phyloP scores from a whole-genome alignment of 208 protist species.

The Leishmania tarentolae region DNA sequence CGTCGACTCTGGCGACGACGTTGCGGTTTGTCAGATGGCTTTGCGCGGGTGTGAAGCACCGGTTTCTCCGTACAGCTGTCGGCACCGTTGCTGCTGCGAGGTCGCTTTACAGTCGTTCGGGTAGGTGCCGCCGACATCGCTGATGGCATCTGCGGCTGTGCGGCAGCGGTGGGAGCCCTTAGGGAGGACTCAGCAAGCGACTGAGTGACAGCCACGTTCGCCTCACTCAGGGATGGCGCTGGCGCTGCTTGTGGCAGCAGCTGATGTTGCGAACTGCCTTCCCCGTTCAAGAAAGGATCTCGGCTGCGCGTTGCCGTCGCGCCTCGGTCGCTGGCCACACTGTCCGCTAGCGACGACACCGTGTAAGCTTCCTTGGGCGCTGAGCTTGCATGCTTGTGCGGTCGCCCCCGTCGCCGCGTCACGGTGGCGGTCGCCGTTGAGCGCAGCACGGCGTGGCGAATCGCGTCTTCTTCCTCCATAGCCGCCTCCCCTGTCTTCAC shows the following conservation, averaged over 20 bases:
- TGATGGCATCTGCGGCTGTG: not conserved
- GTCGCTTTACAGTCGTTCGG: not conserved
- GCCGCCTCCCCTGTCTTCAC: not conserved
- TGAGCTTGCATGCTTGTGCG: not conserved
- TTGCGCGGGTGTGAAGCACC: not conserved
- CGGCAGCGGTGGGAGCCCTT: not conserved
- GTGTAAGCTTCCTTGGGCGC: not conserved
- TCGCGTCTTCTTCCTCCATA: conserved; percentile 23
- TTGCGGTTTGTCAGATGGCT: not conserved
- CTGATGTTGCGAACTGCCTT: not conserved
- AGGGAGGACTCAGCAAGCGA: not conserved
- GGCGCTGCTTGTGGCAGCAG: not conserved
- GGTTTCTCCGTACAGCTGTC: not conserved
- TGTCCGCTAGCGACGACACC: not conserved
- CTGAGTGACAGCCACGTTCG: not conserved
- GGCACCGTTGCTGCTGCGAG: not conserved
- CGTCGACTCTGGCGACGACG: not conserved
- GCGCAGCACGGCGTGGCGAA: conserved; percentile 40
- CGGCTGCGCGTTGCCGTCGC: not conserved
- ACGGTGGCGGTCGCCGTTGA: conserved; percentile 22
- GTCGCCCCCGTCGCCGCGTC: conserved; percentile 15
- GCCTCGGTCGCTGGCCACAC: not conserved
- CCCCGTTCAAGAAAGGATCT: conserved; percentile 6
- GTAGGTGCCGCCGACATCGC: not conserved
- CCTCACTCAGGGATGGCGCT: not conserved